Percentiles rank a stretch among this genome's conserved stretches.
phyloP scores from a whole-genome alignment of 805 yeast genomes.

The Aciculoconidium aculeatum region DNA sequence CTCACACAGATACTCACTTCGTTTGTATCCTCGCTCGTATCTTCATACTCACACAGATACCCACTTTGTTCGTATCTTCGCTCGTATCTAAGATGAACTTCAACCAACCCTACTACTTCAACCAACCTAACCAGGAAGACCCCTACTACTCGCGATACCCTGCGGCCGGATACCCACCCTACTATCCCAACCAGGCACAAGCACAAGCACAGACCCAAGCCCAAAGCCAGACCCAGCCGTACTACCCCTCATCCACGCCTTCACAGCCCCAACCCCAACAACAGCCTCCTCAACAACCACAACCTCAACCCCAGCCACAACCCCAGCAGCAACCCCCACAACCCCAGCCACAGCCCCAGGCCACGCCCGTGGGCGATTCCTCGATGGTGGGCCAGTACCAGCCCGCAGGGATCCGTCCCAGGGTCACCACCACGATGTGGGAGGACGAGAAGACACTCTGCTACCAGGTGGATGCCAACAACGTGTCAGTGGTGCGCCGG shows the following conservation, averaged over 20 bases:
- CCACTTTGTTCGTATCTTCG: too few species aligned
- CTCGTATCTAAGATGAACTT: too few species aligned
- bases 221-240: too few species aligned
- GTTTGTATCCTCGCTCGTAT: too few species aligned
- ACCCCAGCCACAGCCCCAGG: slow-evolving; percentile 4
- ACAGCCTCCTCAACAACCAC: slow-evolving; percentile 1
- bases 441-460: slow-evolving; percentile 82
- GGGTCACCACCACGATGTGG: slow-evolving; percentile 86
- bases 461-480: slow-evolving; percentile 80
- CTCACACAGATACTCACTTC: too few species aligned
- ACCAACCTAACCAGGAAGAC: too few species aligned
- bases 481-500: slow-evolving; percentile 74
- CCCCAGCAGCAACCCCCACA: slow-evolving; percentile 13
- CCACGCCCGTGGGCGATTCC: slow-evolving; percentile 7
- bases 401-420: slow-evolving; percentile 47
- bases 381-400: slow-evolving; percentile 40
- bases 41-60: too few species aligned
- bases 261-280: slow-evolving; percentile 4
- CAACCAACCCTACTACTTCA: too few species aligned
- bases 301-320: slow-evolving; percentile 18
- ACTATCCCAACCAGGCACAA: too few species aligned
- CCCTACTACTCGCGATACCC: slow-evolving; percentile 23
- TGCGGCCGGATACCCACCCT: slow-evolving; percentile 20
- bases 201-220: too few species aligned
- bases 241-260: too few species aligned